Evolutionary conservation across 495 filamentous ascomycete species (phyloP), one percentile per base, ranked within the genome.

Genomic region (Thermochaetoides thermophila): DNA sequence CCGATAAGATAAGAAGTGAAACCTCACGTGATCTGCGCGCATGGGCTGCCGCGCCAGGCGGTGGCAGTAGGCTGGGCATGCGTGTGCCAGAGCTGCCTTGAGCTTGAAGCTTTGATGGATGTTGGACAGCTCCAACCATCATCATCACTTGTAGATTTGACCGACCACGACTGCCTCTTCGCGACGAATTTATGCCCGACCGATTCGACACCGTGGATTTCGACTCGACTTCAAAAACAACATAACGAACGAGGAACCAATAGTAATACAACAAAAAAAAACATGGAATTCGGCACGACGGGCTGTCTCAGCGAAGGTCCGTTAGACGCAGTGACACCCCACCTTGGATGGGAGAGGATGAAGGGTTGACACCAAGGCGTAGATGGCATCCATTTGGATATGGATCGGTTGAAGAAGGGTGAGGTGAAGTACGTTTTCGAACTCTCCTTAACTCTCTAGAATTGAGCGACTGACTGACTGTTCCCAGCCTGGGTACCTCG

Each of bases 321-420:
- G 47, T 31, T 39, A n/a, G n/a, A n/a, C n/a, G n/a, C n/a, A n/a
- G n/a, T n/a, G n/a, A n/a, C n/a, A n/a, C n/a, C n/a, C n/a, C n/a
- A n/a, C n/a, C n/a, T n/a, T n/a, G n/a, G n/a, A n/a, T n/a, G n/a
- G n/a, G n/a, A n/a, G n/a, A n/a, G n/a, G n/a, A n/a, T n/a, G n/a
- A n/a, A n/a, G n/a, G n/a, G n/a, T n/a, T n/a, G n/a, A n/a, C n/a
- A n/a, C n/a, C 19, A 13, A 16, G 28, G 33, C 34, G 26, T 48
- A 97, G 89, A 97, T 86, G 89, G 89, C 52, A 94, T 97, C 52
- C 89, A 97, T 59, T 63, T 97, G 33, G 89, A 97, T 52, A 96
- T 97, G 89, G 80, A 94, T 44, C 80, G 87, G 46, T 41, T 58
- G 47, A 61, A 60, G 52, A 58, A 61, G 46, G 58, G 57, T 22